These are phyloP conservation scores for Saccharomycopsis olivae DNA, from an alignment of 805 yeast species.

Conservation along the genomic window DNA sequence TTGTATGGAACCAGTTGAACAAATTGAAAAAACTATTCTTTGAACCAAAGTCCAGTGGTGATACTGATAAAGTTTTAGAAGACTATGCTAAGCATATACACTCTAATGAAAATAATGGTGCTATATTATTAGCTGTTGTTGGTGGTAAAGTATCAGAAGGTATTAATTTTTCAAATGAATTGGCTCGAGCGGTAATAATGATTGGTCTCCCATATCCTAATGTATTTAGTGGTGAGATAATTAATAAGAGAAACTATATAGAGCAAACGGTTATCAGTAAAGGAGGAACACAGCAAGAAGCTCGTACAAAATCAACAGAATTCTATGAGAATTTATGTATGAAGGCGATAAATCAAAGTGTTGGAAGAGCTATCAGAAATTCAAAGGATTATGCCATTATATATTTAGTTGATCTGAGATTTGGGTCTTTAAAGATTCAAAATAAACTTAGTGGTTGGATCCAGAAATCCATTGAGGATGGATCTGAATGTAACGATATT, in stretches of 20 bases:
- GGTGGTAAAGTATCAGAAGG: conserved; percentile 94
- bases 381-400: conserved; percentile 70
- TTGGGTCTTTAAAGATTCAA: conserved; percentile 34
- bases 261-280: conserved; percentile 36
- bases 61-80: conserved; percentile 36
- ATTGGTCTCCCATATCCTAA: conserved; percentile 88
- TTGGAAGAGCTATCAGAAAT: conserved; percentile 87
- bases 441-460: conserved; percentile 71
- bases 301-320: conserved; percentile 37
- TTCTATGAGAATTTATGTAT: conserved; percentile 80
- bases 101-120: conserved; percentile 33
- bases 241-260: conserved; percentile 58
- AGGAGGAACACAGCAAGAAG: conserved; percentile 39
- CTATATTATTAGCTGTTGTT: conserved; percentile 71
- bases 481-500: no score
- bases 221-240: conserved; percentile 67
- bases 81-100: conserved; percentile 39
- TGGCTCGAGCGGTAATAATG: conserved; percentile 84
- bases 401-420: conserved; percentile 61
- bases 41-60: conserved; percentile 39
- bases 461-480: no score
- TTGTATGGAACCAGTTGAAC: conserved; percentile 26
- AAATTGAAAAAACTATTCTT: conserved; percentile 37
- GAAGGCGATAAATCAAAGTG: conserved; percentile 86
- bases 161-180: conserved; percentile 74